phyloP scores from a whole-genome alignment of 140 eudicot species.

The Stevia rebaudiana region DNA sequence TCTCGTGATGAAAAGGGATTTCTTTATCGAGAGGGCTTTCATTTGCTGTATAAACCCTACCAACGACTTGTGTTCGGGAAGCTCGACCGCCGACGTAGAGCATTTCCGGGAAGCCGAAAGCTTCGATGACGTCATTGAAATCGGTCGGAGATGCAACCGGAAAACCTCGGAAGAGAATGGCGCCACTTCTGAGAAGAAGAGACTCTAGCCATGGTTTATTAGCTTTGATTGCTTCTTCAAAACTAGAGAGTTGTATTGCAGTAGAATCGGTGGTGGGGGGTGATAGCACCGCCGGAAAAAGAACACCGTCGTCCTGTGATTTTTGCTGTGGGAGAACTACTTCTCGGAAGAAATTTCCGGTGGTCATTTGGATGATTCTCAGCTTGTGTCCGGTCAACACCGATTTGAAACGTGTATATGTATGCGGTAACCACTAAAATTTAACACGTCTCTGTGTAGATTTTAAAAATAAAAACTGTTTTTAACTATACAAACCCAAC shows the following conservation, averaged over 20 bases:
- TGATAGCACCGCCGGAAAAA: slow-evolving; percentile 51
- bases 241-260: not conserved
- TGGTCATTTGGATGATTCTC: slow-evolving; percentile 21
- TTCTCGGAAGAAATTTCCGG: slow-evolving; percentile 35
- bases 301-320: slow-evolving; percentile 16
- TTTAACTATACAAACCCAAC: too few relatives aligned
- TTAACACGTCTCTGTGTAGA: not conserved
- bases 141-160: slow-evolving; percentile 43
- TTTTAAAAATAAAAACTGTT: too few relatives aligned
- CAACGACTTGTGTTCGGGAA: slow-evolving; percentile 55
- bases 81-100: slow-evolving; percentile 76
- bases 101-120: slow-evolving; percentile 60
- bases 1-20: slow-evolving; percentile 80
- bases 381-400: not conserved
- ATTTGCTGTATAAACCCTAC: slow-evolving; percentile 76
- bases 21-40: slow-evolving; percentile 68
- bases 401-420: not conserved
- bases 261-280: slow-evolving; percentile 29
- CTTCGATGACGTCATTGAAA: slow-evolving; percentile 73
- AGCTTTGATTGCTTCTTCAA: slow-evolving; percentile 35
- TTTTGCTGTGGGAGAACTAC: slow-evolving; percentile 46
- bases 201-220: slow-evolving; percentile 52
- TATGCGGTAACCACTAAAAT: not conserved
- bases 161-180: slow-evolving; percentile 63
- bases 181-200: slow-evolving; percentile 46